A percentile compares a stretch with the other conserved stretches of the same genome.
Evolutionary conservation across 169 alveolate genomes (phyloP).

Genomic region (Cryptosporidium sp.): DNA sequence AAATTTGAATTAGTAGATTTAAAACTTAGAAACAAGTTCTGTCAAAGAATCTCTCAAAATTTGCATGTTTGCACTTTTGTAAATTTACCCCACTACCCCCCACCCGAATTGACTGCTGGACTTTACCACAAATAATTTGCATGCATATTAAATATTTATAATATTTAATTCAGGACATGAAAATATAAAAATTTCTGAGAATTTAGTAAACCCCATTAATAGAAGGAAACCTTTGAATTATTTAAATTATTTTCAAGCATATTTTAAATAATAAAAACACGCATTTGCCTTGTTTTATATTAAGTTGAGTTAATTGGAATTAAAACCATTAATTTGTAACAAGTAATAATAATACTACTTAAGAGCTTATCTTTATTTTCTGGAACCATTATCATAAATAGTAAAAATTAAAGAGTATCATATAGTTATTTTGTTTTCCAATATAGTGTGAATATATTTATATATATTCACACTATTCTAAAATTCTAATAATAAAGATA

Average conservation of each 20-base stretch:
- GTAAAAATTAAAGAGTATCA: background rate
- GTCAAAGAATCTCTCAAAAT: background rate
- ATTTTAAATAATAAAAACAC: background rate
- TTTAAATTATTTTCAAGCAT: background rate
- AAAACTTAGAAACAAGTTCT: background rate
- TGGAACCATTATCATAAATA: background rate
- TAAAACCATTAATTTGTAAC: background rate
- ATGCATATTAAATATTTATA: slow-evolving; percentile 22
- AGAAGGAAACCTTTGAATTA: background rate
- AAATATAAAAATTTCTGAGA: background rate
- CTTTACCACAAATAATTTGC: slow-evolving; percentile 7
- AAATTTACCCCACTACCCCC: background rate
- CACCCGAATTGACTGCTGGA: background rate
- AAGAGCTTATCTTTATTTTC: background rate
- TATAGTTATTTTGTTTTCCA: background rate
- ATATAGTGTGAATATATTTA: background rate
- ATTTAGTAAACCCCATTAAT: background rate
- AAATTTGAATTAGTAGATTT: no score
- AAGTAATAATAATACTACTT: background rate
- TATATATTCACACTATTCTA: background rate
- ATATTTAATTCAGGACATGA: background rate
- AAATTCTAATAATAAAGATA: background rate
- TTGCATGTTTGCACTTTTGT: background rate
- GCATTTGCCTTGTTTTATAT: background rate
- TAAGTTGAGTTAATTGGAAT: background rate